Base-by-base conservation (phyloP, 768 basidiomycete genomes). In the Hypsizygus marmoreus region DNA sequence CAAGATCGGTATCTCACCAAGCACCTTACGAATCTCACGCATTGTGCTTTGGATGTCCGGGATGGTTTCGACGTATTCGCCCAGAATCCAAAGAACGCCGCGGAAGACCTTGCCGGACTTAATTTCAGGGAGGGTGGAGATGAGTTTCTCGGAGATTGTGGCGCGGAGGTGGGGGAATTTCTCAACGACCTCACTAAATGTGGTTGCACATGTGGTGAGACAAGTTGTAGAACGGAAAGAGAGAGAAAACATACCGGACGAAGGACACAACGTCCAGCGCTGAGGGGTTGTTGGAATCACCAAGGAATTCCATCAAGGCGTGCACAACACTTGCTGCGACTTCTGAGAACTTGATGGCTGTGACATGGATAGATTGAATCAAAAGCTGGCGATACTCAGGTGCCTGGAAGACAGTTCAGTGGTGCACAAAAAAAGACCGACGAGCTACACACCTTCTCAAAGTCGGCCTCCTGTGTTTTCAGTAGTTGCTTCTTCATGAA, bases 401-500 rank as follows among this genome's bases (percentile, higher is more conserved):
- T 29, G 91, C 89, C 92, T 94, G n/a, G 38, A 17, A 17, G 23
- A 11, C 17, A 29, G 24, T 44, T 14, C 12, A 4, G 33, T n/a
- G 12, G 23, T 36, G 37, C n/a, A 33, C 10, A 11, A 38, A 30
- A 20, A 5, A 34, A n/a, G n/a, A 28, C 29, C 5, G 16, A 20
- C 40, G 17, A 22, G 24, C 25, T 10, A 32, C 55, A 24, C 40
- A 91, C 93, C 77, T 97, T 97, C 64, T 98, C 95, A 51, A 86
- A 90, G 45, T 94, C 91, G 31, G 84, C 79, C 55, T 95, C 94
- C 55, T 97, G 84, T 0, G 95, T 98, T 62, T 83, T 86, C 58
- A 89, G 82, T n/a, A 99, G 75, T 61, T 98, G 95, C 67, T 98
- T 99, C 79, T 98, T 98, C 59, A 99, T 75, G 81, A 97, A 95